Percentiles rank a stretch among this genome's conserved stretches.
phyloP scores from a whole-genome alignment of 2,329 filamentous ascomycete species.

The Fusarium nurragi region DNA sequence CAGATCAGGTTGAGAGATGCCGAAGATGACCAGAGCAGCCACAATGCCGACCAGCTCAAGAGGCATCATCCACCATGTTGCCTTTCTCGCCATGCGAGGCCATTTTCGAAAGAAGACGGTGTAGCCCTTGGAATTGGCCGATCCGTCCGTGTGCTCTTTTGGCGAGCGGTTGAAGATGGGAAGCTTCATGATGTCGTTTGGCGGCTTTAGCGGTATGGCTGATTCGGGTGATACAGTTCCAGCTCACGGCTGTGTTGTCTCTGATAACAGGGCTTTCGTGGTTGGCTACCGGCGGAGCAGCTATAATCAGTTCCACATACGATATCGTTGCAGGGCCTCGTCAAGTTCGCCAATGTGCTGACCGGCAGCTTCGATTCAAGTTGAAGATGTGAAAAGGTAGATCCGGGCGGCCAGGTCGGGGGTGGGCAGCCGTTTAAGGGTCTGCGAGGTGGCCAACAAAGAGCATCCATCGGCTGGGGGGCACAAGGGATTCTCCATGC shows the following conservation, averaged over 20 bases:
- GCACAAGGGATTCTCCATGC: slow-evolving; percentile 13
- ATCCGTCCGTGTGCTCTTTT: slow-evolving; percentile 28
- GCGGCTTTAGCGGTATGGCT: slow-evolving; percentile 1
- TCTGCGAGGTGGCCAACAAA: slow-evolving; percentile 34
- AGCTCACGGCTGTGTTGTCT: neutral
- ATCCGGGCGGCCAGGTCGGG: slow-evolving; percentile 24
- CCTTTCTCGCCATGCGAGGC: slow-evolving; percentile 61
- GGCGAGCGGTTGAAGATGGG: slow-evolving; percentile 22
- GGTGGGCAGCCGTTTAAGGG: slow-evolving; percentile 44
- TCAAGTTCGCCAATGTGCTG: slow-evolving; percentile 22
- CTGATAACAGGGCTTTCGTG: neutral
- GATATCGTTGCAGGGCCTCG: slow-evolving; percentile 4
- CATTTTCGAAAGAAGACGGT: slow-evolving; percentile 68
- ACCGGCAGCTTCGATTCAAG: slow-evolving; percentile 23
- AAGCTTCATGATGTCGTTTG: slow-evolving; percentile 39
- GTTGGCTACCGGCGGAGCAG: slow-evolving; percentile 37
- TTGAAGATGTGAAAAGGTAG: slow-evolving; percentile 15
- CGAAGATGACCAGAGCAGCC: slow-evolving; percentile 74
- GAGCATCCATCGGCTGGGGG: slow-evolving; percentile 8
- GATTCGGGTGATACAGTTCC: neutral
- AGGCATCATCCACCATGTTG: slow-evolving; percentile 70
- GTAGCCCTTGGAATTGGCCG: slow-evolving; percentile 50
- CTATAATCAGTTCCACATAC: slow-evolving; percentile 34
- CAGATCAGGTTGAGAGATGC: slow-evolving; percentile 76
- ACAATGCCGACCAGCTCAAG: slow-evolving; percentile 73